These are phyloP conservation scores for Neurospora africana DNA, from an alignment of 495 filamentous ascomycete genomes.

Conservation along the genomic window DNA sequence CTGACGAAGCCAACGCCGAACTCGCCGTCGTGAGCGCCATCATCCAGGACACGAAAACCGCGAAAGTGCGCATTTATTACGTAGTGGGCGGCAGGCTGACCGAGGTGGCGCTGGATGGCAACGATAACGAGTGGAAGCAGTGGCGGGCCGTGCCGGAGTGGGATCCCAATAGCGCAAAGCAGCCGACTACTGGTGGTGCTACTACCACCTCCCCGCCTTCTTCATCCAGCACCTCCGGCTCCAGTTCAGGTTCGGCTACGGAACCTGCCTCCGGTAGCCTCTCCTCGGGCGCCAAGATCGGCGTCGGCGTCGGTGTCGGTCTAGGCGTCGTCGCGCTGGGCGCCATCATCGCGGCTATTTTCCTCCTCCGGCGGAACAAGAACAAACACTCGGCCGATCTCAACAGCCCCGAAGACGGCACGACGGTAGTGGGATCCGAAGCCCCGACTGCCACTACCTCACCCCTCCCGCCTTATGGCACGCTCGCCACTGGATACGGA, in stretches of 20 bases:
- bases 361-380: conserved; percentile 13
- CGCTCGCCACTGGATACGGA: not conserved
- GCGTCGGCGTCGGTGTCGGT: conserved; percentile 26
- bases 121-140: conserved; percentile 17
- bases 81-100: conserved; percentile 18
- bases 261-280: conserved; percentile 8
- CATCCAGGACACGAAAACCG: conserved; percentile 3
- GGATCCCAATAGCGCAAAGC: not conserved
- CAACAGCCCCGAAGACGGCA: conserved; percentile 1
- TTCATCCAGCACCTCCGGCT: not conserved
- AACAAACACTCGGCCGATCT: not conserved
- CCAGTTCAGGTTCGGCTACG: not conserved
- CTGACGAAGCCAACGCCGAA: conserved; percentile 23
- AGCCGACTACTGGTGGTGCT: not conserved
- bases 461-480: conserved; percentile 10
- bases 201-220: not conserved
- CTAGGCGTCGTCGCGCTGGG: conserved; percentile 19
- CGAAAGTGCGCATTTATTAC: conserved; percentile 26
- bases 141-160: conserved; percentile 4
- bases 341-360: conserved; percentile 14
- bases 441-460: conserved; percentile 5
- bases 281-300: conserved; percentile 25
- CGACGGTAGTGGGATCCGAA: conserved; percentile 5
- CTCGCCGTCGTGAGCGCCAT: conserved; percentile 16
- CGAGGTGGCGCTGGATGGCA: conserved; percentile 16